These are phyloP conservation scores for Bacidia rubella DNA, from an alignment of 495 filamentous ascomycete genomes.

Conservation along the genomic window DNA sequence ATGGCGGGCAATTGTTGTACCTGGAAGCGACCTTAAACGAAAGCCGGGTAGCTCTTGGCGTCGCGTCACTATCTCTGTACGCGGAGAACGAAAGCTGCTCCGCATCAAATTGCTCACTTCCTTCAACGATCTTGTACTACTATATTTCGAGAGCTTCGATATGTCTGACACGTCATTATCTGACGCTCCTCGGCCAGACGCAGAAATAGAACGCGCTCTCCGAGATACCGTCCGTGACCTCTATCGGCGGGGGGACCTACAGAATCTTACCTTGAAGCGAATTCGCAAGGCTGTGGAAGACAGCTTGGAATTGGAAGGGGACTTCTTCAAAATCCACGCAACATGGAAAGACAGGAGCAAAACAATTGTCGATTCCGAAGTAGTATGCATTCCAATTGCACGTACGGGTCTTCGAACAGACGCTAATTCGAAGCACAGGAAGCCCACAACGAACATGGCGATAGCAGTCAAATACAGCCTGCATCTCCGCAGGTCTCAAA, in stretches of 20 bases:
- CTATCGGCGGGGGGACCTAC: constrained; percentile 42
- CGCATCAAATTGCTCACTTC: not conserved
- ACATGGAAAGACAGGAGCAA: constrained; percentile 77
- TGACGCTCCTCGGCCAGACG: constrained; percentile 23
- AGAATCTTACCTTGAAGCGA: constrained; percentile 62
- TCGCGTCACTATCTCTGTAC: not conserved
- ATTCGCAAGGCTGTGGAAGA: constrained; percentile 56
- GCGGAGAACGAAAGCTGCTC: not conserved
- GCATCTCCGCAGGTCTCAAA: not conserved
- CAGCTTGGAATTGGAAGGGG: constrained; percentile 47
- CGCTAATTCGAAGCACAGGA: constrained; percentile 7
- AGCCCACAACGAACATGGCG: constrained; percentile 3
- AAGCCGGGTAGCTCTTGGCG: not conserved
- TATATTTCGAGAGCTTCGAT: not conserved
- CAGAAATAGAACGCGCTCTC: constrained; percentile 38
- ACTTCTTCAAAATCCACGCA: constrained; percentile 50
- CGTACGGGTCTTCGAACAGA: not conserved
- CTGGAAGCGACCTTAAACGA: too few species aligned
- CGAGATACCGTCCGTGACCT: constrained; percentile 43
- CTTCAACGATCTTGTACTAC: not conserved
- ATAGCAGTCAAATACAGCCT: not conserved
- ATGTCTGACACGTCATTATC: constrained; percentile 22
- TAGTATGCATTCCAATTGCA: constrained; percentile 42
- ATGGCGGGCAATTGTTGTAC: too few species aligned
- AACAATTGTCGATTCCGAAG: constrained; percentile 50